Conservation (phyloP, 768 basidiomycete species). For the Suillus clintonianus region DNA sequence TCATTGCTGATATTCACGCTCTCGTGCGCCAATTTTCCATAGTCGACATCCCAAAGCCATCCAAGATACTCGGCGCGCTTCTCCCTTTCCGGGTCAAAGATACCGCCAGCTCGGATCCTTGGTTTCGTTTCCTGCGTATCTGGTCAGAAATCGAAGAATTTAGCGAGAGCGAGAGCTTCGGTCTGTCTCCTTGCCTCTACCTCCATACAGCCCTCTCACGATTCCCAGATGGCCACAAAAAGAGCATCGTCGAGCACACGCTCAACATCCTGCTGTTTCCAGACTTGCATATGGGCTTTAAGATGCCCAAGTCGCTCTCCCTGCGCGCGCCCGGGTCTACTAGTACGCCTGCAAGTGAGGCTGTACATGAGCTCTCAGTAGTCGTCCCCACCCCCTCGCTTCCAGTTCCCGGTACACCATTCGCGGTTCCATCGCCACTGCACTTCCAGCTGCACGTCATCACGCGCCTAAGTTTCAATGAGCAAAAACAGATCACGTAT, state of each 20-base stretch:
- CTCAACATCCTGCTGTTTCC: slow-evolving; percentile 57
- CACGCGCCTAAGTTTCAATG: background rate
- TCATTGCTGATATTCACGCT: slow-evolving; percentile 71
- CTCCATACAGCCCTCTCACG: background rate
- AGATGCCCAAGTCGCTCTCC: slow-evolving; percentile 44
- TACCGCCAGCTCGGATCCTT: slow-evolving; percentile 28
- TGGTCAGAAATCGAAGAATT: slow-evolving; percentile 81
- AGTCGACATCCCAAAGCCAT: slow-evolving; percentile 69
- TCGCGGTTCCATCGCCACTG: slow-evolving; percentile 66
- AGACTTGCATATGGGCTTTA: slow-evolving; percentile 56
- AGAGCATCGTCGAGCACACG: slow-evolving; percentile 55
- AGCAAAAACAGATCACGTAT: slow-evolving; percentile 67
- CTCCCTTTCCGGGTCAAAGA: slow-evolving; percentile 39
- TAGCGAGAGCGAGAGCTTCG: slow-evolving; percentile 79
- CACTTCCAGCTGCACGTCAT: slow-evolving; percentile 43
- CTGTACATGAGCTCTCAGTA: background rate
- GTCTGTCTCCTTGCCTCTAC: slow-evolving; percentile 40
- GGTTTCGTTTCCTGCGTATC: slow-evolving; percentile 66
- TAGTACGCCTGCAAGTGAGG: background rate
- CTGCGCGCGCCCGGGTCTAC: slow-evolving; percentile 5
- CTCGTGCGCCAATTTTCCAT: slow-evolving; percentile 60
- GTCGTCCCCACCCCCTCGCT: slow-evolving; percentile 37
- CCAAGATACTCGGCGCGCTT: slow-evolving; percentile 58
- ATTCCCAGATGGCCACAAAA: slow-evolving; percentile 66
- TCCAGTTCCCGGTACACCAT: slow-evolving; percentile 56